Base-by-base conservation (phyloP, 2,329 filamentous ascomycete genomes). In the Penicillium oxalicum region DNA sequence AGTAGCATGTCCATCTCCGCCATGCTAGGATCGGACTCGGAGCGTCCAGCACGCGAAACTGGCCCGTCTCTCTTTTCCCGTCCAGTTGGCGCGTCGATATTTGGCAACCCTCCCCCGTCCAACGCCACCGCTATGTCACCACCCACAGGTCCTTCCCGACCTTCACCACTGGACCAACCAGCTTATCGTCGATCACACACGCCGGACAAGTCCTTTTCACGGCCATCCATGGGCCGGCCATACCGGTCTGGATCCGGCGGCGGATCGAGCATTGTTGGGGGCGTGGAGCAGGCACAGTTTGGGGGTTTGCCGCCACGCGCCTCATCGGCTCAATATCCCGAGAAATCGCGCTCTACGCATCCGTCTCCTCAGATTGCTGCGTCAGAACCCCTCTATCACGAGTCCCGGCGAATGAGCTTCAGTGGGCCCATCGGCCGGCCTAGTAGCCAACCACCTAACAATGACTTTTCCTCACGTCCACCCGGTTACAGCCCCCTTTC, bases 1-100 rank as follows among this genome's bases (percentile, higher is more conserved):
- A 79, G 79, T 61, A 83, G 81, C 69, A 87, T 87, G 83, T 86
- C 84, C 40, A 87, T 87, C 66, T 85, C 82, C n/a, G 83, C 83
- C 39, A 80, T 88, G 68, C 77, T 87, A 51, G 84, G 83, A 50
- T 74, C 73, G 9, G 76, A 78, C 57, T 60, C 75, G 40, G 69
- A 76, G 43, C 70, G 70, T 47, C 59, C 68, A 36, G 67, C 68
- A 64, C 75, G 76, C 66, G 73, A 74, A 61, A 52, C 66, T 65
- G 47, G 65, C 54, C 65, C 68, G 44, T 67, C 66, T 45, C 69
- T 74, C 43, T 73, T 76, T 56, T 73, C 74, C 51, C 75, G 76
- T 46, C 68, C 71, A 36, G 64, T 70, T 24, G 57, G 57, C 41
- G 61, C 66, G n/a, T 65, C 67, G 24, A 54, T 65, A 1, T 69